Conservation (phyloP, 2,329 filamentous ascomycete species). For the Proliferodiscus dingleyae region DNA sequence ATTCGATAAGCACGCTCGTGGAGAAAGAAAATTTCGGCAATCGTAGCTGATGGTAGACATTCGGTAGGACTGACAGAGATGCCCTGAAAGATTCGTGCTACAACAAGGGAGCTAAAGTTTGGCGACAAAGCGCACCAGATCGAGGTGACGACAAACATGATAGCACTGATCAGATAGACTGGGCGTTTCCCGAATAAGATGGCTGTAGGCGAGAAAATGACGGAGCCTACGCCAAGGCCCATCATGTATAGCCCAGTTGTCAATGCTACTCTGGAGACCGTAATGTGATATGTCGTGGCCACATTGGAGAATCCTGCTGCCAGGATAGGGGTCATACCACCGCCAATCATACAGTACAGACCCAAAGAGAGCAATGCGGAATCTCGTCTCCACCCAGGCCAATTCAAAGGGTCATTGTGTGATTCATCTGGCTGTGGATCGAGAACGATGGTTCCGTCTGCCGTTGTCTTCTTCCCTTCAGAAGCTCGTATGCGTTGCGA, state of each 20-base stretch:
- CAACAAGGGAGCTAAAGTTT: constrained; percentile 70
- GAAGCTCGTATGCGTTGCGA: constrained; percentile 9
- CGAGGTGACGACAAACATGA: constrained; percentile 71
- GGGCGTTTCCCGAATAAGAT: constrained; percentile 88
- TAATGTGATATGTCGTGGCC: constrained; percentile 59
- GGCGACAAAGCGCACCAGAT: constrained; percentile 86
- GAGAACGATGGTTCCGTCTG: constrained; percentile 78
- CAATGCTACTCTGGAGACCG: constrained; percentile 68
- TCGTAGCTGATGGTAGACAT: constrained; percentile 86
- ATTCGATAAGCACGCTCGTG: constrained; percentile 91
- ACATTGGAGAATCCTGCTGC: constrained; percentile 87
- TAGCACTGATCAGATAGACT: constrained; percentile 73
- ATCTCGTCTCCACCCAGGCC: constrained; percentile 78
- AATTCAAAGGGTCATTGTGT: constrained; percentile 87
- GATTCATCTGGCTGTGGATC: constrained; percentile 91
- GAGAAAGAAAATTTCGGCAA: constrained; percentile 93
- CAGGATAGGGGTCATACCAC: constrained; percentile 85
- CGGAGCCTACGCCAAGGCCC: constrained; percentile 79
- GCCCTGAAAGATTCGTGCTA: constrained; percentile 83
- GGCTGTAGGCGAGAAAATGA: constrained; percentile 82
- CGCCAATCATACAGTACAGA: constrained; percentile 89
- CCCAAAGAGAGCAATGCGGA: constrained; percentile 74
- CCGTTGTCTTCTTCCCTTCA: constrained; percentile 65
- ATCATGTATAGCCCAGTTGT: constrained; percentile 94
- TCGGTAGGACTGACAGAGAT: constrained; percentile 86